Conservation (phyloP, 2,329 filamentous ascomycete genomes). For the Aspergillus costaricaensis region DNA sequence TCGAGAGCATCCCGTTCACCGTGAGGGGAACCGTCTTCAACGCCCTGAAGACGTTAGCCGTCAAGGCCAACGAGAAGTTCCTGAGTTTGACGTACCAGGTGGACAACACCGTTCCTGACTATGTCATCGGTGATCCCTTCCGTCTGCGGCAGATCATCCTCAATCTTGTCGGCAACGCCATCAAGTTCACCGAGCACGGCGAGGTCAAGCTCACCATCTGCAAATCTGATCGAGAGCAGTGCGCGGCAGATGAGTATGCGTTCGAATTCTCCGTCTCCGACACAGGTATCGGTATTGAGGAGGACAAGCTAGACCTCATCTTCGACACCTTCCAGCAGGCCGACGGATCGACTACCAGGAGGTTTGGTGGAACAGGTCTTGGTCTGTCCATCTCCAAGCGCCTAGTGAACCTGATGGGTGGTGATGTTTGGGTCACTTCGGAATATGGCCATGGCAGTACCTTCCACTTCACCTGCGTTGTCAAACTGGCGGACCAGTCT, state of each 20-base stretch:
- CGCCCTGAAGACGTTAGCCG: slow-evolving; percentile 92
- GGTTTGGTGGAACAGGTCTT: slow-evolving; percentile 92
- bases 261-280: slow-evolving; percentile 96
- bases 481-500: slow-evolving; percentile 79
- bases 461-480: slow-evolving; percentile 95
- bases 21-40: slow-evolving; percentile 95
- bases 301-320: slow-evolving; percentile 93
- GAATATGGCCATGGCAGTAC: slow-evolving; percentile 87
- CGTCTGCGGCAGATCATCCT: slow-evolving; percentile 93
- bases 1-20: slow-evolving; percentile 96
- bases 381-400: slow-evolving; percentile 94
- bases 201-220: slow-evolving; percentile 94
- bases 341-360: slow-evolving; percentile 92
- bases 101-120: slow-evolving; percentile 89
- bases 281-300: slow-evolving; percentile 93
- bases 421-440: slow-evolving; percentile 94
- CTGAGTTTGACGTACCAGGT: slow-evolving; percentile 91
- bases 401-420: slow-evolving; percentile 93
- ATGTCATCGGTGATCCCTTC: slow-evolving; percentile 95
- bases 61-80: slow-evolving; percentile 95
- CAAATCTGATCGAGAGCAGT: slow-evolving; percentile 66
- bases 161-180: slow-evolving; percentile 95
- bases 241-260: slow-evolving; percentile 75
- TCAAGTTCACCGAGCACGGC: slow-evolving; percentile 97
- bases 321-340: slow-evolving; percentile 99